Percentiles rank a stretch among this genome's conserved stretches.
These are phyloP conservation scores for Chloris gayana DNA, from an alignment of 176 grass and related monocot genomes.

Conservation along the genomic window DNA sequence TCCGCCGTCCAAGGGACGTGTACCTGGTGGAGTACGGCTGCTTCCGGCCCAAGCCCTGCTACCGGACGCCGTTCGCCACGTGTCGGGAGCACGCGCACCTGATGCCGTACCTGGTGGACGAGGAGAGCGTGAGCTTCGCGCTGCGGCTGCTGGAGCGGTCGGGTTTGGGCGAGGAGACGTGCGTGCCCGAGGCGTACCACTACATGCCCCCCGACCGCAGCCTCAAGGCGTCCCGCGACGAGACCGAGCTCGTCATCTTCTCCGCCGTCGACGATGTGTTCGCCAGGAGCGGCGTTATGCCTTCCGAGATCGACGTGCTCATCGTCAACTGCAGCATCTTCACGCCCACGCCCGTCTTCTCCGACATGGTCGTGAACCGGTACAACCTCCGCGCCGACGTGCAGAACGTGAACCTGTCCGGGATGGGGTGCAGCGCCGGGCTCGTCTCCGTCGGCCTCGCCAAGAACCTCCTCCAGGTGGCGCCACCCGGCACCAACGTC, in stretches of 20 bases:
- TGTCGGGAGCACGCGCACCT: constrained; percentile 49
- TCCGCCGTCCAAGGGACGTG: constrained; percentile 21
- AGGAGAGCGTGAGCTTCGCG: constrained; percentile 35
- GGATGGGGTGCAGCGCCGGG: constrained; percentile 56
- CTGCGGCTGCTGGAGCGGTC: constrained; percentile 45
- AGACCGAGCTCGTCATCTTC: constrained; percentile 52
- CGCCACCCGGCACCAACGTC: constrained; percentile 20
- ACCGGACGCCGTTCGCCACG: constrained; percentile 47
- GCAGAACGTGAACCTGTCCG: constrained; percentile 54
- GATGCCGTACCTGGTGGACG: constrained; percentile 48
- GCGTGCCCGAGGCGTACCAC: constrained; percentile 53
- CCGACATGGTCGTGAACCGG: constrained; percentile 50
- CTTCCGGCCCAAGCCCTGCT: constrained; percentile 41
- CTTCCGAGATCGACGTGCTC: constrained; percentile 45
- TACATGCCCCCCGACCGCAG: constrained; percentile 50
- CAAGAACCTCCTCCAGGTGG: constrained; percentile 46
- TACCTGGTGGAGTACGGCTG: constrained; percentile 67
- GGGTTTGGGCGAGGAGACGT: constrained; percentile 63
- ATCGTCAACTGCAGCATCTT: constrained; percentile 65
- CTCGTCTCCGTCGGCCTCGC: constrained; percentile 57
- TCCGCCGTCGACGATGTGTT: constrained; percentile 52
- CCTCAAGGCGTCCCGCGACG: constrained; percentile 34
- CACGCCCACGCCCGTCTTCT: constrained; percentile 54
- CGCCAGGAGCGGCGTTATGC: constrained; percentile 7
- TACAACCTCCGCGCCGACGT: constrained; percentile 55